These are phyloP conservation scores for Potentilla sterilis DNA, from an alignment of 306 rosid genomes.

Conservation along the genomic window DNA sequence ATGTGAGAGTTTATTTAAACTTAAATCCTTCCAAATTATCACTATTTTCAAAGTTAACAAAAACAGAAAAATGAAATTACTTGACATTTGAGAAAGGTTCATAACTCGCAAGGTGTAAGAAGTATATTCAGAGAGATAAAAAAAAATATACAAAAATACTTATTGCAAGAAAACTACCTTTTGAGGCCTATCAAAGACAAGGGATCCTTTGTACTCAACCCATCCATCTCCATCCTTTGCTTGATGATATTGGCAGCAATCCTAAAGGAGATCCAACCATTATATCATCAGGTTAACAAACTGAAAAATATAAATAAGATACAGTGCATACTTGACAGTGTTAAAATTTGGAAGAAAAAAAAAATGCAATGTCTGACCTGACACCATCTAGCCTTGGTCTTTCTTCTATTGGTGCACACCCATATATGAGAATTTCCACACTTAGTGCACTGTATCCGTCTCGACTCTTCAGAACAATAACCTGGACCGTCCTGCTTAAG, in stretches of 20 bases:
- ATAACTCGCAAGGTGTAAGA: background rate
- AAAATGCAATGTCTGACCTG: conserved; percentile 58
- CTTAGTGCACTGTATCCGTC: conserved; percentile 94
- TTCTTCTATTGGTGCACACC: conserved; percentile 94
- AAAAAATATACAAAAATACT: background rate
- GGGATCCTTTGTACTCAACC: conserved; percentile 93
- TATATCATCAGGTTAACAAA: conserved; percentile 13
- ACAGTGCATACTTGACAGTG: background rate
- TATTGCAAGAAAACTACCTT: conserved; percentile 45
- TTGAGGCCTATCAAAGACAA: conserved; percentile 76
- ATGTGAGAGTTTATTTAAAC: background rate
- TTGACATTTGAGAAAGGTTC: background rate
- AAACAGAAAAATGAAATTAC: background rate
- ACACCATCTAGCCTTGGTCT: conserved; percentile 97
- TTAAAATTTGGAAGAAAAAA: background rate
- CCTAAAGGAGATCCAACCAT: conserved; percentile 49
- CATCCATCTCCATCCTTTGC: conserved; percentile 99
- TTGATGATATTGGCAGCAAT: conserved; percentile 97
- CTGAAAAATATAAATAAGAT: conserved; percentile 6
- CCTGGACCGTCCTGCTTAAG: conserved; percentile 60
- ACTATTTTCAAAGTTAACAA: background rate
- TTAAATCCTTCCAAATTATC: background rate
- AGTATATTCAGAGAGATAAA: background rate
- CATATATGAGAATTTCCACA: conserved; percentile 95
- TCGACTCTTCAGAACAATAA: conserved; percentile 82